Conservation (phyloP, 176 grass and related monocot genomes). For the Rhipidocladum racemiflorum region DNA sequence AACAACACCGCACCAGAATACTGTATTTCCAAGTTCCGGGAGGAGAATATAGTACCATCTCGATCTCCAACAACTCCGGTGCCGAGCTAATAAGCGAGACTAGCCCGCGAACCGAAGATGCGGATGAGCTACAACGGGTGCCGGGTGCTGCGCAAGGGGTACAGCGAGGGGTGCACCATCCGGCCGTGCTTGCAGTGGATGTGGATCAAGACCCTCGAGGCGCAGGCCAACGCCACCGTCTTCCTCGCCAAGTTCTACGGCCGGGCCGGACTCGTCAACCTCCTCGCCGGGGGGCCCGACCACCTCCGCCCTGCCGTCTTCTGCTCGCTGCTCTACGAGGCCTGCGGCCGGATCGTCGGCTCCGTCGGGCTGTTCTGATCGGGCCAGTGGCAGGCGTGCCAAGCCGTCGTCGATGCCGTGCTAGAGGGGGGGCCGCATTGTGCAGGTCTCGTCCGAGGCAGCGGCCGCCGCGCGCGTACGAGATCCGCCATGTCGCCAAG, state of each 20-base stretch:
- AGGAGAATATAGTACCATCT: background rate
- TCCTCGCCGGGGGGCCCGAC: slow-evolving; percentile 42
- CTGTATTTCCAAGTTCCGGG: background rate
- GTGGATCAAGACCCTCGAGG: slow-evolving; percentile 57
- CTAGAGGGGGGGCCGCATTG: slow-evolving; percentile 56
- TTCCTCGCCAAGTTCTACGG: no score
- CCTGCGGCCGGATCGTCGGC: slow-evolving; percentile 59
- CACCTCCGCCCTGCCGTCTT: slow-evolving; percentile 44
- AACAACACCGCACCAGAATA: background rate
- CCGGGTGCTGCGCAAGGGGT: slow-evolving; percentile 66
- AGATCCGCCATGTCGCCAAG: slow-evolving; percentile 59
- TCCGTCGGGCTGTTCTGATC: slow-evolving; percentile 63
- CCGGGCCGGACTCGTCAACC: slow-evolving; percentile 67
- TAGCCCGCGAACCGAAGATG: slow-evolving; percentile 14
- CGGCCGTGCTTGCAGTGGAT: slow-evolving; percentile 59
- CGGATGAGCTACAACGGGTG: slow-evolving; percentile 74
- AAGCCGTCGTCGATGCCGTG: slow-evolving; percentile 65
- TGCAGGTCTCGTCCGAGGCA: slow-evolving; percentile 28
- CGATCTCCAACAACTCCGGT: background rate
- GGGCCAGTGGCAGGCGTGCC: no score
- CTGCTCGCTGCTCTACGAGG: slow-evolving; percentile 57
- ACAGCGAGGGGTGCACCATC: slow-evolving; percentile 58
- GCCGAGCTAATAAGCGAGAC: slow-evolving; percentile 4
- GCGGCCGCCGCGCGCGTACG: slow-evolving; percentile 23
- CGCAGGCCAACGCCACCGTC: slow-evolving; percentile 76